Conservation (phyloP, 768 basidiomycete species). For the Tulasnella sp. region DNA sequence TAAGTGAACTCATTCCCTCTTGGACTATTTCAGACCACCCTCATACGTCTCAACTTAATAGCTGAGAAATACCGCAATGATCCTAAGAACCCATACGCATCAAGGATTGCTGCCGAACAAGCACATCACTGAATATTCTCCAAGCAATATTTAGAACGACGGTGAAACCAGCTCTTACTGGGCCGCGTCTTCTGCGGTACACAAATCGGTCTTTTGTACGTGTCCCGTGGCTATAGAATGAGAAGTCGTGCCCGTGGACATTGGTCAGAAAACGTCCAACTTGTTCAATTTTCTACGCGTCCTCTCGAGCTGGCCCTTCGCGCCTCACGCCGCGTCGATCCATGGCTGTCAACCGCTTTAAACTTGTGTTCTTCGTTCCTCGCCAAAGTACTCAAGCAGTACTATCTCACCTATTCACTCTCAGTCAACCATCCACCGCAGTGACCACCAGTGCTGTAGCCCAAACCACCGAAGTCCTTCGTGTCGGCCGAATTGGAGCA, state of each 20-base stretch:
- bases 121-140: slow-evolving; percentile 26
- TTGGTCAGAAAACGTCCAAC: too few species aligned
- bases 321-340: not conserved
- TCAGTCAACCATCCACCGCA: slow-evolving; percentile 28
- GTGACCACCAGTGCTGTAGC: not conserved
- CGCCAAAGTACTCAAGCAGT: slow-evolving; percentile 31
- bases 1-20: slow-evolving; percentile 32
- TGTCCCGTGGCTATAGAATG: too few species aligned
- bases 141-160: too few species aligned
- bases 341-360: slow-evolving; percentile 27
- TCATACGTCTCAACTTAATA: slow-evolving; percentile 23
- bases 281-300: not conserved
- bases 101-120: slow-evolving; percentile 53
- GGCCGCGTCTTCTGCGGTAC: too few species aligned
- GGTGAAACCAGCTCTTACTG: too few species aligned
- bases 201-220: too few species aligned
- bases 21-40: not conserved
- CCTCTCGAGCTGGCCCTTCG: not conserved
- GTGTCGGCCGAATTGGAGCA: slow-evolving; percentile 42
- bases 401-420: slow-evolving; percentile 37
- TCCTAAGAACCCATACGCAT: slow-evolving; percentile 72
- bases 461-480: not conserved
- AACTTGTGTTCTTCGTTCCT: slow-evolving; percentile 44
- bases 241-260: too few species aligned
- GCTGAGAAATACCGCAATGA: slow-evolving; percentile 60